Evolutionary conservation across 1,284 basidiomycete genomes (phyloP), one percentile per base, ranked within the genome.

Genomic region (Tetrapyrgos nigripes): DNA sequence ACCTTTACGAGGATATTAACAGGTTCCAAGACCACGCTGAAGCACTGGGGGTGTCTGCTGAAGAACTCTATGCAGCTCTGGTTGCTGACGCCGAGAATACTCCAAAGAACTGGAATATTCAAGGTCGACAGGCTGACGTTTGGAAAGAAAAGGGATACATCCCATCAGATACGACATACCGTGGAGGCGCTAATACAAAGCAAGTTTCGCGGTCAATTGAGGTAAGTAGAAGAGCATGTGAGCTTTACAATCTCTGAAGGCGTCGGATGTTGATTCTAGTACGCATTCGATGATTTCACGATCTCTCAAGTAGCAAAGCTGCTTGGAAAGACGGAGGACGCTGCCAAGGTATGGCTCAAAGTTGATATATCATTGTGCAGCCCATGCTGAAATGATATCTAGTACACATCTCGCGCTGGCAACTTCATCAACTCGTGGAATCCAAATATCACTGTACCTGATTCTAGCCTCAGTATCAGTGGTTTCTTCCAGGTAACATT

Each of bases 391-490:
- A 40, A 27, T 23, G 23, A 52, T 26, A 28, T 27, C 23, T 61
- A 87, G 85, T 88, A 87, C 60, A 68, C 78, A 9, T 62, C 74
- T 62, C 80, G 85, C 1, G 82, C 85, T 9, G 76, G 77, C 5
- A 87, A 89, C 68, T 89, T 83, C 62, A 65, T 72, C 35, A 86
- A 87, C 57, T 78, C 83, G 26, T 87, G 85, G 85, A 84, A 87
- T 63, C 71, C 81, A 3, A 80, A 81, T 54, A 70, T 80, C 13
- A 81, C 79, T 2, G 77, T 85, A 29, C 83, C 83, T 0, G 79
- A 69, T 29, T 74, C 75, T 17, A 40, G 19, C 50, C 73, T 76
- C 23, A 73, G 68, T 62, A 75, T 85, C 28, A 68, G 65, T 8
- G 80, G 76, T 21, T 76, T 84, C 80, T 81, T 84, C 75, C 85